Evolutionary conservation across 495 filamentous ascomycete species (phyloP), one percentile per base, ranked within the genome.

Genomic region (Penicillium bovifimosum): DNA sequence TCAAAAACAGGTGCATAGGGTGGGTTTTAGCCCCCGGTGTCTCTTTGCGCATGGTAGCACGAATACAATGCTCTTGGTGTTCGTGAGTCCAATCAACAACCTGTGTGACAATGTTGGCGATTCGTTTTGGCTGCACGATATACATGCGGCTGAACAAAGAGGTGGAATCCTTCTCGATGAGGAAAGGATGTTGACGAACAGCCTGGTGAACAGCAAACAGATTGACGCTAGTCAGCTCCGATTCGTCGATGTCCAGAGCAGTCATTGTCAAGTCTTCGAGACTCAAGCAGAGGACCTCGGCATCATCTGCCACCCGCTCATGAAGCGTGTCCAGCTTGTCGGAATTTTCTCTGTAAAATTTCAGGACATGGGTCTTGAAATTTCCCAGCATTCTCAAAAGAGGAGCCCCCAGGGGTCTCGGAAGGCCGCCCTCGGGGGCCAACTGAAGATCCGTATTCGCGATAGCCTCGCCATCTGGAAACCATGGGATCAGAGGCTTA

Each of bases 181-280:
- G 45, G 29, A 76, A 74, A 0, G 70, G 56, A 44, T 60, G 39
- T 1, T 56, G 61, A 14, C 64, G 61, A 11, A 88, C 59, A 14
- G 81, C 72, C 43, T 76, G 80, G 53, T 90, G 86, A 6, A 92
- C 80, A 1, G 86, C 82, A 65, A 86, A 88, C 0, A 90, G 64
- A 3, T 76, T 78, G 28, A 77, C 65, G 6, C 76, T 64, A 3
- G 78, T 76, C 36, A 80, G 67, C 47, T 75, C 64, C 13, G 72
- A 71, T 17, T 63, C 50, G 4, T 68, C 55, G 16, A 74, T 67
- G 27, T 69, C 74, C 41, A 86, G 61, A 13, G 73, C 71, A 31
- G 65, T 65, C 41, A 71, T 72, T 13, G 88, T 77, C 53, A 93
- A 80, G 33, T 88, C 77, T 43, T 79, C 70, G 17, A 92, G 67